Evolutionary conservation across 768 basidiomycete species (phyloP).

Genomic region (Boletus tomentosulus): DNA sequence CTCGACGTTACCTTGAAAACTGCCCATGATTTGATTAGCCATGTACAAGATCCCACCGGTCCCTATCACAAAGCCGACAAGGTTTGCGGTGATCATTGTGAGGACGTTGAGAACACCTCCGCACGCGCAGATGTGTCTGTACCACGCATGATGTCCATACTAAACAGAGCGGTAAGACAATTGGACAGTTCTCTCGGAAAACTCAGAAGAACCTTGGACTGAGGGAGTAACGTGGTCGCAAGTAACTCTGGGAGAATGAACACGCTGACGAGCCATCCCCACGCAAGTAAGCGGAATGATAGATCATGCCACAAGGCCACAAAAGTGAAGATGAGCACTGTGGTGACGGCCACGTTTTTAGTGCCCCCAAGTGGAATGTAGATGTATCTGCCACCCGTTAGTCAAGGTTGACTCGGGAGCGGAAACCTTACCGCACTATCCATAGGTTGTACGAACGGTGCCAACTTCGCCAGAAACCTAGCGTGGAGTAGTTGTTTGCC

Average conservation of each 20-base stretch:
- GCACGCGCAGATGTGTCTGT: conserved; percentile 76
- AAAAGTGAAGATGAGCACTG: conserved; percentile 84
- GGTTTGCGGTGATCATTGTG: conserved; percentile 88
- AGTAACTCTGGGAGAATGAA: conserved; percentile 86
- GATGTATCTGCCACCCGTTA: conserved; percentile 64
- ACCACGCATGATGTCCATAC: conserved; percentile 73
- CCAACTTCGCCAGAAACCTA: conserved; percentile 97
- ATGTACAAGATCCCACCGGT: conserved; percentile 74
- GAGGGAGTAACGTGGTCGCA: conserved; percentile 57
- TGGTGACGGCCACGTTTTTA: conserved; percentile 54
- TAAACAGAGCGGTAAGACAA: conserved; percentile 27
- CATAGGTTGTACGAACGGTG: conserved; percentile 96
- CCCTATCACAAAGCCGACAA: conserved; percentile 93
- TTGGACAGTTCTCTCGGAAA: background rate
- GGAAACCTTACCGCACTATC: conserved; percentile 66
- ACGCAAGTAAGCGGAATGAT: conserved; percentile 79
- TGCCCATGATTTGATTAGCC: conserved; percentile 55
- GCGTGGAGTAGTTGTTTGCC: conserved; percentile 91
- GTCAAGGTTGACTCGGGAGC: background rate
- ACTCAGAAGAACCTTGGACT: conserved; percentile 47
- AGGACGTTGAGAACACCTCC: conserved; percentile 83
- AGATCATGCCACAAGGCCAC: conserved; percentile 98
- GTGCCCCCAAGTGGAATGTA: conserved; percentile 89
- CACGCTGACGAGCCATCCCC: conserved; percentile 94
- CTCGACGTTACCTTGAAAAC: conserved; percentile 51